These are phyloP conservation scores for Backusella mclennaniae DNA, from an alignment of 192 early-diverging fungal genomes.

Conservation along the genomic window DNA sequence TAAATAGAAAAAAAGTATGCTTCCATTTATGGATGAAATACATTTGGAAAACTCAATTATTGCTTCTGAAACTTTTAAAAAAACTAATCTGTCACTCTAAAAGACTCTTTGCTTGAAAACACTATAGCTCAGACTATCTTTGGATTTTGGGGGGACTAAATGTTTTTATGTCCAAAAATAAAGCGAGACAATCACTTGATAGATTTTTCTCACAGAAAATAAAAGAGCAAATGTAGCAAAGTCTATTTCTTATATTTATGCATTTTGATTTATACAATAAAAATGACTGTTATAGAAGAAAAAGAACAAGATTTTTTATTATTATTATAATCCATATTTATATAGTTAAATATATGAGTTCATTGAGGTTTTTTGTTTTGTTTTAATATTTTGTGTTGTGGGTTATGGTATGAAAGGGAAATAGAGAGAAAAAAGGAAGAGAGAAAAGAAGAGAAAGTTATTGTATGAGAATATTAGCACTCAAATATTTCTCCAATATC, in stretches of 20 bases:
- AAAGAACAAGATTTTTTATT: neutral
- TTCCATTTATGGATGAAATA: neutral
- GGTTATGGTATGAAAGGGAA: neutral
- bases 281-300: neutral
- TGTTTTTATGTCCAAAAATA: neutral
- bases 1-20: neutral
- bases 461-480: neutral
- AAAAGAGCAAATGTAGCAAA: neutral
- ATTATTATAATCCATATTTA: neutral
- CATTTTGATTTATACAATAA: neutral
- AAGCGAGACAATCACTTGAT: neutral
- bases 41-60: neutral
- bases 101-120: neutral
- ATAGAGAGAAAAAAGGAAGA: neutral
- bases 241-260: neutral
- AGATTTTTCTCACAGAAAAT: neutral
- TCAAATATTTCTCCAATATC: neutral
- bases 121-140: neutral
- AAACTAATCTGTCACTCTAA: neutral
- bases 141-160: neutral
- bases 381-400: neutral
- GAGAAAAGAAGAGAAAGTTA: neutral
- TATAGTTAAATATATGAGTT: neutral
- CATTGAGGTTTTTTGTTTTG: neutral
- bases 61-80: neutral